Evolutionary conservation across 495 filamentous ascomycete genomes (phyloP).

Genomic region (Lophium mytilinum): DNA sequence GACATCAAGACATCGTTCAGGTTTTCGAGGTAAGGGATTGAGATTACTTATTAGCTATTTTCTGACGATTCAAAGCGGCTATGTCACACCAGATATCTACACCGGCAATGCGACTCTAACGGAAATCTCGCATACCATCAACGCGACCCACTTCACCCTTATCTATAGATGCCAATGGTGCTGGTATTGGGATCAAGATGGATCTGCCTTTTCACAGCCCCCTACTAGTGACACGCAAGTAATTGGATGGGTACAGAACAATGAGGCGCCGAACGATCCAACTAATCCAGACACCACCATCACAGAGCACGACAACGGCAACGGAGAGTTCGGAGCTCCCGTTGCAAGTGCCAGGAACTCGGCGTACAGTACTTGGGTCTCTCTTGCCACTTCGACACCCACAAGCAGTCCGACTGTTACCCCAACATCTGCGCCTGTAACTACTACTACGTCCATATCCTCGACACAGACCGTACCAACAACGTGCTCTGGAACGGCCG

Average conservation of each 20-base stretch:
- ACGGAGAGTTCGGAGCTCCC: conserved; percentile 38
- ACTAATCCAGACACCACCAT: too few relatives aligned
- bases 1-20: too few relatives aligned
- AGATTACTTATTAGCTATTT: too few relatives aligned
- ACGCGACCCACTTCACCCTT: not conserved
- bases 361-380: too few relatives aligned
- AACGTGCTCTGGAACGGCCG: conserved; percentile 14
- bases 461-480: conserved; percentile 20
- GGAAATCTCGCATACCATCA: too few relatives aligned
- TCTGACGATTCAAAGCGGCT: too few relatives aligned
- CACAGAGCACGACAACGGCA: conserved; percentile 25
- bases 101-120: too few relatives aligned
- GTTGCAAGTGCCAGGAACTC: conserved; percentile 38
- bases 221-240: conserved; percentile 21
- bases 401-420: conserved; percentile 37
- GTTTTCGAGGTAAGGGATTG: too few relatives aligned
- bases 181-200: conserved; percentile 48
- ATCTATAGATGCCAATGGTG: conserved; percentile 59
- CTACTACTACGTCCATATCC: conserved; percentile 37
- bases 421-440: conserved; percentile 32
- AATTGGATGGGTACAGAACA: conserved; percentile 25
- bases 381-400: conserved; percentile 32
- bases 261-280: conserved; percentile 10
- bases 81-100: too few relatives aligned
- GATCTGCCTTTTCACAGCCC: conserved; percentile 36